Percentiles rank a stretch among this genome's conserved stretches.
Evolutionary conservation across 2,329 filamentous ascomycete genomes (phyloP).

Genomic region (Neonectria faginata): DNA sequence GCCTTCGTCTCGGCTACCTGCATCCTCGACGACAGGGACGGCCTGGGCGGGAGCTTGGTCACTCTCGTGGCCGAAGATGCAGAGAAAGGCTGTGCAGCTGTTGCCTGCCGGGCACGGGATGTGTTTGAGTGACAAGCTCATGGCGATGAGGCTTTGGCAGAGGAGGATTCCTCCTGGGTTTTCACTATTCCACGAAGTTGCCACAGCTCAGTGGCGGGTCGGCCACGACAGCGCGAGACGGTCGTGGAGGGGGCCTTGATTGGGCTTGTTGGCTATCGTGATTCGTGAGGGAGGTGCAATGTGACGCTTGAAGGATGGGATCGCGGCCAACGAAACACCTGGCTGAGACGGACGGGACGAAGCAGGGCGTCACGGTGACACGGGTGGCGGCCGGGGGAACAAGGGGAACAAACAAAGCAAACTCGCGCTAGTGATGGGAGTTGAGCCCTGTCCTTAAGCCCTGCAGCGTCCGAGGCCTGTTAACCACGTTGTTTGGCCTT

Average conservation of each 20-base stretch:
- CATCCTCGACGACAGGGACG: conserved; percentile 14
- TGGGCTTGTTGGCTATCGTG: conserved; percentile 1
- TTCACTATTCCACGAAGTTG: conserved; percentile 7
- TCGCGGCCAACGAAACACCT: background rate
- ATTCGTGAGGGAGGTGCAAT: background rate
- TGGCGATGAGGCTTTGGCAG: conserved; percentile 32
- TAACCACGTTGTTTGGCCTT: background rate
- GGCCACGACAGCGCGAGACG: conserved; percentile 2
- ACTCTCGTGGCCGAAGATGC: conserved; percentile 61
- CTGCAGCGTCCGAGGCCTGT: background rate
- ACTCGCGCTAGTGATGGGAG: conserved; percentile 2
- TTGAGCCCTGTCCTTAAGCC: background rate
- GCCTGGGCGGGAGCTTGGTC: conserved; percentile 45
- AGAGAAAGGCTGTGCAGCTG: conserved; percentile 61
- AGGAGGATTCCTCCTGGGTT: conserved; percentile 3
- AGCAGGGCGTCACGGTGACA: conserved; percentile 6
- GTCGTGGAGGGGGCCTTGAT: background rate
- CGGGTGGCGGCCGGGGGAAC: background rate
- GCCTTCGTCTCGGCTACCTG: conserved; percentile 11
- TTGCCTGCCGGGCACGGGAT: conserved; percentile 64
- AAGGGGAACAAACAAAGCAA: background rate
- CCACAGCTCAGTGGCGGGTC: background rate
- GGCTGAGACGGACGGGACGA: background rate
- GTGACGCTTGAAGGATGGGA: background rate
- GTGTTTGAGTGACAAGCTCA: conserved; percentile 59